Percentiles rank a stretch among this genome's conserved stretches.
These are phyloP conservation scores for Rhodomyrtus tomentosa DNA, from an alignment of 345 rosid genomes.

Conservation along the genomic window DNA sequence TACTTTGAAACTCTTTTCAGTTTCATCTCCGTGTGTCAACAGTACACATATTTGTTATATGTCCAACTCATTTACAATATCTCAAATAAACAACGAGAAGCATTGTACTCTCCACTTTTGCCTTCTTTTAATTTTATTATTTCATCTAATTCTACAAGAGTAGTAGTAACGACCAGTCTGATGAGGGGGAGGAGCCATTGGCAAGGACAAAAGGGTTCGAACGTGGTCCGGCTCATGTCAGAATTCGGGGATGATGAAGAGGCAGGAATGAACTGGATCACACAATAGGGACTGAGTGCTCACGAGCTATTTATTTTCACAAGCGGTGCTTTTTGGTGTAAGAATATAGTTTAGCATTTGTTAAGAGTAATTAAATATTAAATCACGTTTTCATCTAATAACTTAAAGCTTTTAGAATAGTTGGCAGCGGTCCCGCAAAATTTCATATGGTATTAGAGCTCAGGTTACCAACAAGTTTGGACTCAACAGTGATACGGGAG, in stretches of 20 bases:
- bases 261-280: background rate
- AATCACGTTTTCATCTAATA: too few relatives aligned
- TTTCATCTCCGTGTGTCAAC: background rate
- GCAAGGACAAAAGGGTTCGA: background rate
- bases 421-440: too few relatives aligned
- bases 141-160: background rate
- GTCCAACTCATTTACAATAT: too few relatives aligned
- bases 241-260: background rate
- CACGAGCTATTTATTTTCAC: background rate
- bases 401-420: too few relatives aligned
- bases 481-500: too few relatives aligned
- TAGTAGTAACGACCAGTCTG: too few relatives aligned
- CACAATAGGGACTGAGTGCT: background rate
- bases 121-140: background rate
- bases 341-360: background rate
- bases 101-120: background rate
- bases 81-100: too few relatives aligned
- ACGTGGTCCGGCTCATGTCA: background rate
- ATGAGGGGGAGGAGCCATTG: background rate
- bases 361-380: too few relatives aligned
- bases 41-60: background rate
- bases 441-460: too few relatives aligned
- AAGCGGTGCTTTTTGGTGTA: background rate
- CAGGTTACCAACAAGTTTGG: too few relatives aligned
- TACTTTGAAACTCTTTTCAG: constrained; percentile 8